A percentile compares a stretch with the other conserved stretches of the same genome.
Conservation (phyloP, 345 rosid genomes). For the Cardiospermum halicacabum region DNA sequence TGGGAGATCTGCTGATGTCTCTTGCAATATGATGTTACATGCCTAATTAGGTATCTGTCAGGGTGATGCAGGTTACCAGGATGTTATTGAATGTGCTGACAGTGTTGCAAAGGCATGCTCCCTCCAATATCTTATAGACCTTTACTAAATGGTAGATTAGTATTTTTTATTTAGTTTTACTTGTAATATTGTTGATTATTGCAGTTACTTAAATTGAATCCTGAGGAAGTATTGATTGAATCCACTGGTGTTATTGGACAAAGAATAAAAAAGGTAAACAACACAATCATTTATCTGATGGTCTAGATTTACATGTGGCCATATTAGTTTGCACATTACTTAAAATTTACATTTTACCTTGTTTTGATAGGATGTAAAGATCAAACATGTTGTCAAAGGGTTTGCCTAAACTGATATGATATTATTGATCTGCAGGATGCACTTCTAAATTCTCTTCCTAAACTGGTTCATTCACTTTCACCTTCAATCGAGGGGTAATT, state of each 20-base stretch:
- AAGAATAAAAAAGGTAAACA: slow-evolving; percentile 75
- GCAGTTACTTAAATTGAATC: slow-evolving; percentile 59
- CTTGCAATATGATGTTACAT: background rate
- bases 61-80: slow-evolving; percentile 97
- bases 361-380: background rate
- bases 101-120: slow-evolving; percentile 54
- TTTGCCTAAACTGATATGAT: slow-evolving; percentile 9
- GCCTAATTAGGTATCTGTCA: slow-evolving; percentile 27
- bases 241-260: slow-evolving; percentile 96
- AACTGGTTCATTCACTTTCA: slow-evolving; percentile 52
- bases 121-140: background rate
- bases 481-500: slow-evolving; percentile 61
- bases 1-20: slow-evolving; percentile 2
- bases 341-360: slow-evolving; percentile 1
- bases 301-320: slow-evolving; percentile 3
- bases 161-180: background rate
- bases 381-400: background rate
- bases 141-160: slow-evolving; percentile 9
- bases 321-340: slow-evolving; percentile 1
- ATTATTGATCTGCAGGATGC: slow-evolving; percentile 52
- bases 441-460: slow-evolving; percentile 75
- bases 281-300: background rate
- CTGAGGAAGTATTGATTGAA: slow-evolving; percentile 71
- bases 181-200: slow-evolving; percentile 7
- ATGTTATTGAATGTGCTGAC: slow-evolving; percentile 68